Percentiles rank a stretch among this genome's conserved stretches.
Evolutionary conservation across 2,329 filamentous ascomycete species (phyloP).

Genomic region (Aureobasidium subglaciale): DNA sequence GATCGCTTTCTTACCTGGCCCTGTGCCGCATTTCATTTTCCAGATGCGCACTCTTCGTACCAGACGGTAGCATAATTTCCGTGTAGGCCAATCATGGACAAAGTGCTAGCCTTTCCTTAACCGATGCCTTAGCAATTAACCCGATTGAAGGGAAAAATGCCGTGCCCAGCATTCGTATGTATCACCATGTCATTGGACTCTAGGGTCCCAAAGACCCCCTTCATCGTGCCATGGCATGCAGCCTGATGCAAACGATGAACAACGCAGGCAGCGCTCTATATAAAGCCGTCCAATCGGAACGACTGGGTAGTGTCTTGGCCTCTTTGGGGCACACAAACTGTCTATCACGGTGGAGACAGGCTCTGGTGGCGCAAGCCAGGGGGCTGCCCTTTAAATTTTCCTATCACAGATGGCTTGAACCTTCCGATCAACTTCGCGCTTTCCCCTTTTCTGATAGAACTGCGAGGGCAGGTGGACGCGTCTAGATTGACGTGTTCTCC

Average conservation of each 20-base stretch:
- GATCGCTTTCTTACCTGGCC: neutral
- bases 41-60: neutral
- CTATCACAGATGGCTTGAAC: neutral
- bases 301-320: constrained; percentile 1
- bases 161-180: neutral
- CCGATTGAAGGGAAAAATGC: neutral
- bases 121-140: neutral
- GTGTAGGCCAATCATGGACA: neutral
- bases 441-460: constrained; percentile 5
- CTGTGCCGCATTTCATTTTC: neutral
- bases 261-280: constrained; percentile 8
- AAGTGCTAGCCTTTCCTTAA: neutral
- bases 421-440: neutral
- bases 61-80: neutral
- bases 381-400: constrained; percentile 6
- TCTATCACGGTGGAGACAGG: neutral
- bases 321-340: neutral
- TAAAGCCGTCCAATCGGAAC: constrained; percentile 12
- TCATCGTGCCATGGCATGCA: constrained; percentile 3
- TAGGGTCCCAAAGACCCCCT: constrained; percentile 4
- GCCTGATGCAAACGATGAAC: constrained; percentile 8
- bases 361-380: constrained; percentile 7
- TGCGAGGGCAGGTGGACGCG: constrained; percentile 11
- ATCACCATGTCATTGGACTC: constrained; percentile 5
- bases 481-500: neutral